Percentiles rank a stretch among this genome's conserved stretches.
phyloP scores from a whole-genome alignment of 2,329 filamentous ascomycete genomes.

The Diaporthe amygdali region DNA sequence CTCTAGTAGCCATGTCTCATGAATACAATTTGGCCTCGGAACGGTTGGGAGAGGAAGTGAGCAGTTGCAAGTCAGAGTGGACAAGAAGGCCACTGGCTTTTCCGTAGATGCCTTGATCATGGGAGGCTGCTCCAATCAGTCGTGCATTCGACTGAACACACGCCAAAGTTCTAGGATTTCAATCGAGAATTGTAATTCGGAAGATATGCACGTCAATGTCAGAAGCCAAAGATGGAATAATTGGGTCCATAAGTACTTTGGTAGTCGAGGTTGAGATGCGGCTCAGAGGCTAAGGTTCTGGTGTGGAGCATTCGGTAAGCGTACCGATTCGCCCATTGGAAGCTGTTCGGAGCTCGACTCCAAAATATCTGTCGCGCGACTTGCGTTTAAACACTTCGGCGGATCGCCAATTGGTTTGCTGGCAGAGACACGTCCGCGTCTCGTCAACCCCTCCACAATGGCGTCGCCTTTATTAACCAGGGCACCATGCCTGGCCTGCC shows the following conservation, averaged over 20 bases:
- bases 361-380: slow-evolving; percentile 17
- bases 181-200: background rate
- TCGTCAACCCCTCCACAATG: slow-evolving; percentile 25
- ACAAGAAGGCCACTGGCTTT: no score
- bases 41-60: no score
- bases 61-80: no score
- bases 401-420: slow-evolving; percentile 15
- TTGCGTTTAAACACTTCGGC: background rate
- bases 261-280: background rate
- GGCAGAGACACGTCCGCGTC: background rate
- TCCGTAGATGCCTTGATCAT: no score
- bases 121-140: no score
- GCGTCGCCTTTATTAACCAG: slow-evolving; percentile 28
- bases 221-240: background rate
- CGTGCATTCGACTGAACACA: no score
- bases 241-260: background rate
- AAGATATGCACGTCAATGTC: background rate
- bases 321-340: slow-evolving; percentile 17
- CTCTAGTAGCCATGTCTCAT: no score
- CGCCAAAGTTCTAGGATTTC: no score
- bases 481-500: slow-evolving; percentile 33
- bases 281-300: background rate
- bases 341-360: slow-evolving; percentile 8
- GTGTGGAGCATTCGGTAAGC: background rate
- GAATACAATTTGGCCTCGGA: no score